Evolutionary conservation across 2,329 filamentous ascomycete species (phyloP).

Genomic region (Scedosporium dehoogii): DNA sequence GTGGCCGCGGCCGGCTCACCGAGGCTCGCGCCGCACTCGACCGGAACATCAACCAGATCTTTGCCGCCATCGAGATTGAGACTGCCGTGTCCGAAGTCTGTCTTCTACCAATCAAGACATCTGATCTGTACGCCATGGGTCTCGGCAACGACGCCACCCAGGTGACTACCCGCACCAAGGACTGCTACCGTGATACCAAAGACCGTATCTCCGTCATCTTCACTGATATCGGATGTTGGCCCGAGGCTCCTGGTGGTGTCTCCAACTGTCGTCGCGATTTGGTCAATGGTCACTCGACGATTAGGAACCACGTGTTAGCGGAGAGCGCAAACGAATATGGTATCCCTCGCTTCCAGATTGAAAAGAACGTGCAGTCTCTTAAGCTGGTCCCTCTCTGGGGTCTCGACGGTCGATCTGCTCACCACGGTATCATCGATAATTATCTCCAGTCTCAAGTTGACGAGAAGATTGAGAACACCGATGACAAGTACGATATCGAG

Average conservation of each 20-base stretch:
- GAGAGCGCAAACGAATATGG: conserved; percentile 46
- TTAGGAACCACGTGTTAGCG: conserved; percentile 44
- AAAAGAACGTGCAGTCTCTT: conserved; percentile 43
- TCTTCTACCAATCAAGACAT: conserved; percentile 26
- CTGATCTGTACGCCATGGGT: conserved; percentile 31
- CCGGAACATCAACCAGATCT: conserved; percentile 23
- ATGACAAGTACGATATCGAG: conserved; percentile 34
- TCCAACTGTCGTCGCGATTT: conserved; percentile 45
- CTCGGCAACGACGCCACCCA: conserved; percentile 29
- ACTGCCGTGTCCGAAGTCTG: conserved; percentile 27
- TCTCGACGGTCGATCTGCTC: conserved; percentile 39
- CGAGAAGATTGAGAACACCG: conserved; percentile 29
- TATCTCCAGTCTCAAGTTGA: conserved; percentile 41
- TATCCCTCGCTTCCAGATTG: conserved; percentile 43
- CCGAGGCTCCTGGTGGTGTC: conserved; percentile 42
- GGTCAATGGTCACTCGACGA: conserved; percentile 41
- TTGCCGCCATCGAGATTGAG: conserved; percentile 25
- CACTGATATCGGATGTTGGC: conserved; percentile 42
- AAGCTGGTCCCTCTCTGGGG: conserved; percentile 46
- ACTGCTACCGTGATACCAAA: conserved; percentile 34
- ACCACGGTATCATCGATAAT: conserved; percentile 44
- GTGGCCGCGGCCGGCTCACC: conserved; percentile 30
- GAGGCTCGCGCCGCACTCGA: conserved; percentile 31
- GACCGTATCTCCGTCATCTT: conserved; percentile 41
- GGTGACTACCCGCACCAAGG: conserved; percentile 26